These are phyloP conservation scores for Phaeoacremonium minimum DNA, from an alignment of 2,329 filamentous ascomycete species.

Conservation along the genomic window DNA sequence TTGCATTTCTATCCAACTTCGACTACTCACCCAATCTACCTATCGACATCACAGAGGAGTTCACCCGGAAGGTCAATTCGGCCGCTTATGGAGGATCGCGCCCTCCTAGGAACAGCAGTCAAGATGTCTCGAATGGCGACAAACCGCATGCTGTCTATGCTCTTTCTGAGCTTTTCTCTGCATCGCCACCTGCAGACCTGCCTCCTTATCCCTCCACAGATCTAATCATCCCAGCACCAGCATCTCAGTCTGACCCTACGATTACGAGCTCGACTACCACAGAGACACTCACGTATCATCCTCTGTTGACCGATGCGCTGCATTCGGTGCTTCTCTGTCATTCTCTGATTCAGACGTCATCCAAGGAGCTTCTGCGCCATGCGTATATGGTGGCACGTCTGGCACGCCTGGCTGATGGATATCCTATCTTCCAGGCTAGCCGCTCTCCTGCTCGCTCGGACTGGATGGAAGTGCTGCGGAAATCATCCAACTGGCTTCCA, in stretches of 20 bases:
- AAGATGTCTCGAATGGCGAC: conserved; percentile 5
- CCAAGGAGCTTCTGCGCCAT: conserved; percentile 73
- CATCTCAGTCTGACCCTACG: too few species aligned
- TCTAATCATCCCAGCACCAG: conserved; percentile 20
- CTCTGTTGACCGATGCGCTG: conserved; percentile 72
- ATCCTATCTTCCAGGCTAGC: conserved; percentile 73
- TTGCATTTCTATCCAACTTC: conserved; percentile 66
- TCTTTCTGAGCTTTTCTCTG: conserved; percentile 64
- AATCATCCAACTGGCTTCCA: conserved; percentile 65
- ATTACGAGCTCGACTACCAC: conserved; percentile 28
- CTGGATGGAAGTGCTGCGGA: conserved; percentile 72
- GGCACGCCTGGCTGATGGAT: conserved; percentile 69
- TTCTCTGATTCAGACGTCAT: conserved; percentile 72
- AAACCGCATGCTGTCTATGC: conserved; percentile 35
- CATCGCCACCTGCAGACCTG: conserved; percentile 61
- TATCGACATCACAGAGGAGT: conserved; percentile 52
- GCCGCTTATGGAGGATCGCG: conserved; percentile 41
- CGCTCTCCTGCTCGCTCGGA: conserved; percentile 70
- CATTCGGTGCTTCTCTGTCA: conserved; percentile 77
- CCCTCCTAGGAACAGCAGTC: conserved; percentile 19
- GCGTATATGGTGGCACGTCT: conserved; percentile 78
- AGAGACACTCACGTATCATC: conserved; percentile 75
- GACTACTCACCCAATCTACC: conserved; percentile 74
- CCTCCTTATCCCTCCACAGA: conserved; percentile 59
- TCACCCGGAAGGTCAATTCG: conserved; percentile 52